These are phyloP conservation scores for Russula foetens DNA, from an alignment of 768 basidiomycete genomes.

Conservation along the genomic window DNA sequence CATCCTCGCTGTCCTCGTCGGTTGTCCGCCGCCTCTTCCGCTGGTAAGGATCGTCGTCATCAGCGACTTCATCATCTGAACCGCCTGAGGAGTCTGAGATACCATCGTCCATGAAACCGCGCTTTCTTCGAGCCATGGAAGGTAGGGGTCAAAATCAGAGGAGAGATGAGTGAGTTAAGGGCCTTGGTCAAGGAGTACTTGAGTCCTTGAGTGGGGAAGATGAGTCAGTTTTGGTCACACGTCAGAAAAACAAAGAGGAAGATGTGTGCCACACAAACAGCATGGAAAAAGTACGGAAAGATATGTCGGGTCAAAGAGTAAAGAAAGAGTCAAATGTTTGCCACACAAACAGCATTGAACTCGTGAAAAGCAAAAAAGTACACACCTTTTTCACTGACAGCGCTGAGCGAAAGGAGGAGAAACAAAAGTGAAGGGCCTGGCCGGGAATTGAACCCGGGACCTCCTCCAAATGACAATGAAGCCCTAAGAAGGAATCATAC, in stretches of 20 bases:
- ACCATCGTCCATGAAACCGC: conserved; percentile 62
- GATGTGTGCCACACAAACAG: neutral
- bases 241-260: neutral
- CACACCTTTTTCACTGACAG: neutral
- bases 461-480: conserved; percentile 47
- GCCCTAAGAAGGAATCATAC: conserved; percentile 58
- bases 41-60: conserved; percentile 68
- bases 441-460: conserved; percentile 87
- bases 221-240: conserved; percentile 1
- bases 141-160: neutral
- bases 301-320: too few relatives aligned
- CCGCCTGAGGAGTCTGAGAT: conserved; percentile 60
- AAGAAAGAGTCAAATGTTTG: neutral
- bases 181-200: neutral
- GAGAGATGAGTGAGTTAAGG: too few relatives aligned
- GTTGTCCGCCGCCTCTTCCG: conserved; percentile 58
- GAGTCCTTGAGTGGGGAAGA: neutral
- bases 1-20: conserved; percentile 61
- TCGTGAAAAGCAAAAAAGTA: too few relatives aligned
- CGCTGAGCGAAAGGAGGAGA: neutral
- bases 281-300: neutral
- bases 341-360: neutral
- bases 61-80: conserved; percentile 46
- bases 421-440: conserved; percentile 43
- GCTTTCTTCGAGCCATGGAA: conserved; percentile 68